A percentile compares a stretch with the other conserved stretches of the same genome.
Conservation (phyloP, 306 rosid species). For the Gastrolobium bilobum region DNA sequence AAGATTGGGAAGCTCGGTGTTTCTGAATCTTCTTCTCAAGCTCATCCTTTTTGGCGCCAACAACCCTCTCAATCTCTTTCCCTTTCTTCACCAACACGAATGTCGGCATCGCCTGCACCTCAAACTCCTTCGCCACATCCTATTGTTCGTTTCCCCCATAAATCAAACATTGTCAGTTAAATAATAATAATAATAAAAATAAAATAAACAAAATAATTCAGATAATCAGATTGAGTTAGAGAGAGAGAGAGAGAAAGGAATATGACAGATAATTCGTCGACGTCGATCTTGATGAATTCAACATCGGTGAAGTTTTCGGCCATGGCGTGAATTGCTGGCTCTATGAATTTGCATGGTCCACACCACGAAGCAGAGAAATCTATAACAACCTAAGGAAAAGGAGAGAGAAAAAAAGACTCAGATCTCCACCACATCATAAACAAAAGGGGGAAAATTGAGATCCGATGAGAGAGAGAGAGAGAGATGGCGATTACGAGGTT, state of each 20-base stretch:
- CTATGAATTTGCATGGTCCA: constrained; percentile 90
- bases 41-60: constrained; percentile 76
- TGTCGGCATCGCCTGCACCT: constrained; percentile 80
- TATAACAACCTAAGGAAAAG: constrained; percentile 62
- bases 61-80: constrained; percentile 66
- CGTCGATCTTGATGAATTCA: constrained; percentile 86
- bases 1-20: constrained; percentile 37
- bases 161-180: not conserved
- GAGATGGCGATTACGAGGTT: constrained; percentile 58
- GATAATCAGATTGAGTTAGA: not conserved
- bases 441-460: not conserved
- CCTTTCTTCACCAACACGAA: constrained; percentile 76
- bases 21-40: constrained; percentile 68
- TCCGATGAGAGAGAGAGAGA: not conserved
- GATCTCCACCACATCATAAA: not conserved
- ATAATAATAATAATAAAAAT: not conserved
- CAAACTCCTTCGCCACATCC: constrained; percentile 76
- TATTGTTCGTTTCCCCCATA: constrained; percentile 18
- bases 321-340: constrained; percentile 72
- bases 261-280: constrained; percentile 79
- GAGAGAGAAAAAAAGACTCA: not conserved
- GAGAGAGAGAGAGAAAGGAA: not conserved
- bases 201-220: not conserved
- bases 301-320: constrained; percentile 65
- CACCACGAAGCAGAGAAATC: constrained; percentile 98